Evolutionary conservation across 306 rosid genomes (phyloP).

Genomic region (Fagus crenata): DNA sequence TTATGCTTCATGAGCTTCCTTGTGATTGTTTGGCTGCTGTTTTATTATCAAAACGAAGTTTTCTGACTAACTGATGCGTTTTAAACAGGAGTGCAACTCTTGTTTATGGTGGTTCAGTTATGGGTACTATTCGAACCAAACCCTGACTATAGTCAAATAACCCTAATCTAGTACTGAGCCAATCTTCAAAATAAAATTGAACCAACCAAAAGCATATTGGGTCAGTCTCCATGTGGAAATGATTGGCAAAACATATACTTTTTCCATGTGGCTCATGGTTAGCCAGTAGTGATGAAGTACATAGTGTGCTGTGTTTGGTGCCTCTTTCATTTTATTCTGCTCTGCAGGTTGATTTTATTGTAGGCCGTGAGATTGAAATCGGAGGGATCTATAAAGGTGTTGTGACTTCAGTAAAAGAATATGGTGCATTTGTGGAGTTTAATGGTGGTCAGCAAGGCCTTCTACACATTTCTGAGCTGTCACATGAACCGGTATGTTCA

Average conservation of each 20-base stretch:
- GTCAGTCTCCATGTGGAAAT: neutral
- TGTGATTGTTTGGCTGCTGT: too few species aligned
- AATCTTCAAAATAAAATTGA: neutral
- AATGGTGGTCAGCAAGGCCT: slow-evolving; percentile 97
- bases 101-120: neutral
- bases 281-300: neutral
- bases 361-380: slow-evolving; percentile 89
- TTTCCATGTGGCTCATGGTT: neutral
- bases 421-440: slow-evolving; percentile 92
- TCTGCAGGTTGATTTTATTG: slow-evolving; percentile 73
- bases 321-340: slow-evolving; percentile 14
- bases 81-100: too few species aligned
- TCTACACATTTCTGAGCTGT: slow-evolving; percentile 93
- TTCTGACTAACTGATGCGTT: too few species aligned
- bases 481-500: slow-evolving; percentile 69
- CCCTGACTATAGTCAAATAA: neutral
- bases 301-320: slow-evolving; percentile 4
- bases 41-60: too few species aligned
- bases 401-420: slow-evolving; percentile 71
- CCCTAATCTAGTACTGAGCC: neutral
- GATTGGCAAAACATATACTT: neutral
- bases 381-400: slow-evolving; percentile 85
- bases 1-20: neutral
- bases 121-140: neutral
- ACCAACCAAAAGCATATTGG: neutral